Evolutionary conservation across 352 stramenopile species (phyloP), one percentile per base, ranked within the genome.

Genomic region (Phytophthora cryptogea): DNA sequence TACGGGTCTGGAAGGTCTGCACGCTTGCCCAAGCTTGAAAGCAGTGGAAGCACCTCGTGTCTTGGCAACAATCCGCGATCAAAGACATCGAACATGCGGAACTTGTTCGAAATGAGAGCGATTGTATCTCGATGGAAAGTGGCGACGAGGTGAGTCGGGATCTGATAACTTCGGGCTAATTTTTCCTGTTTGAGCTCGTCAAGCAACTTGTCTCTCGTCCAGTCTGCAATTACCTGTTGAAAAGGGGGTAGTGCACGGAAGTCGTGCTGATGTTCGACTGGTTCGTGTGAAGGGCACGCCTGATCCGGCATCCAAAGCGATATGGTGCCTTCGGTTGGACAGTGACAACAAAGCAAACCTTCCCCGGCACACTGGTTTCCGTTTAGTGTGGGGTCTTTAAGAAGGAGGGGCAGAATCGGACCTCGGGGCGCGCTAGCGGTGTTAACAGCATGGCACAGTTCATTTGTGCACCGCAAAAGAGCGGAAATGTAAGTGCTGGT

Each of bases 391-490:
- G 42, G 41, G 30, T 28, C 40, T 11, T 73, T 49, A 10, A 69
- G 43, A 9, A 70, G 51, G 10, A 49, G 26, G 0, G 59, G 32
- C 14, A 66, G 26, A 54, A 73, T 44, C 30, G 45, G 42, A 30
- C 17, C 8, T 43, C 53, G 2, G 64, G 64, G 5, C 39, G 53
- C 5, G n/a, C 30, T n/a, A 32, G 26, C 28, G 76, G 74, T 31
- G 42, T 65, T 7, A 76, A 58, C 14, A 70, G 26, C 52, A 76
- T 76, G 2, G 80, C 74, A 27, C 70, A 83, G 51, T 87, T 74
- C 44, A 89, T 60, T 0, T 87, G 58, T 0, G 75, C 73, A 0
- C 77, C 80, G n/a, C 72, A 79, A 53, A 89, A 89, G 13, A 79
- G 65, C 10, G 68, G 63, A 50, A 89, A 89, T 0, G 77, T 77